Conservation (phyloP, 78 protist species). For the Chrysochromulina parva region DNA sequence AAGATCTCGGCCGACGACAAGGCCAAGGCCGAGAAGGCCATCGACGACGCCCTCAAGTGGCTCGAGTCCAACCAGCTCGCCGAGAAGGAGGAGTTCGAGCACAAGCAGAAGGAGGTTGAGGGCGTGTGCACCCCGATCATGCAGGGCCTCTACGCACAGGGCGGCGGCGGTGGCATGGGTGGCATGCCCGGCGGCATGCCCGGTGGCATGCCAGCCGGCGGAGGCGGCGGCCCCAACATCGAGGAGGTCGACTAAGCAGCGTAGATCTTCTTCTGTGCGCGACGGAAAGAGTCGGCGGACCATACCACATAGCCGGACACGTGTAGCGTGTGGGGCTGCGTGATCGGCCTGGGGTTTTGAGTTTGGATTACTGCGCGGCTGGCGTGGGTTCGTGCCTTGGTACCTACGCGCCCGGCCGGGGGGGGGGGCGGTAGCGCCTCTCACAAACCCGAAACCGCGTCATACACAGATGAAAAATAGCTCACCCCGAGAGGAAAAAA, state of each 20-base stretch:
- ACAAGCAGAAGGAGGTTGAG: slow-evolving; percentile 87
- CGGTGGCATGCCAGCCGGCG: slow-evolving; percentile 59
- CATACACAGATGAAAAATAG: no score
- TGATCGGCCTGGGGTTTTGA: no score
- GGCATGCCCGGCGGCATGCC: slow-evolving; percentile 48
- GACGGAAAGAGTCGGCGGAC: no score
- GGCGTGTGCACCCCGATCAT: slow-evolving; percentile 88
- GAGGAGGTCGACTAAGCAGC: slow-evolving; percentile 3
- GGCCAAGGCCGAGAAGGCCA: neutral
- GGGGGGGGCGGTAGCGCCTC: no score
- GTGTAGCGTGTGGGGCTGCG: no score
- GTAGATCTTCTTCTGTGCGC: no score
- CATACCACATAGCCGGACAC: no score
- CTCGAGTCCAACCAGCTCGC: slow-evolving; percentile 76
- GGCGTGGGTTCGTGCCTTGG: no score
- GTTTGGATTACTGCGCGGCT: no score
- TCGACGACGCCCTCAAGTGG: slow-evolving; percentile 65
- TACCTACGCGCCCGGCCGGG: no score
- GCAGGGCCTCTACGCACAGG: slow-evolving; percentile 75
- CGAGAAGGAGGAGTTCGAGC: slow-evolving; percentile 85
- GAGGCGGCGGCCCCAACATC: neutral
- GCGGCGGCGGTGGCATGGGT: slow-evolving; percentile 52
- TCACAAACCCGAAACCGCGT: no score
- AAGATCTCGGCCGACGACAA: slow-evolving; percentile 55
- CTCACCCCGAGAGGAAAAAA: no score